Conservation (phyloP, 1,284 basidiomycete species). For the Omphalotus olearius region DNA sequence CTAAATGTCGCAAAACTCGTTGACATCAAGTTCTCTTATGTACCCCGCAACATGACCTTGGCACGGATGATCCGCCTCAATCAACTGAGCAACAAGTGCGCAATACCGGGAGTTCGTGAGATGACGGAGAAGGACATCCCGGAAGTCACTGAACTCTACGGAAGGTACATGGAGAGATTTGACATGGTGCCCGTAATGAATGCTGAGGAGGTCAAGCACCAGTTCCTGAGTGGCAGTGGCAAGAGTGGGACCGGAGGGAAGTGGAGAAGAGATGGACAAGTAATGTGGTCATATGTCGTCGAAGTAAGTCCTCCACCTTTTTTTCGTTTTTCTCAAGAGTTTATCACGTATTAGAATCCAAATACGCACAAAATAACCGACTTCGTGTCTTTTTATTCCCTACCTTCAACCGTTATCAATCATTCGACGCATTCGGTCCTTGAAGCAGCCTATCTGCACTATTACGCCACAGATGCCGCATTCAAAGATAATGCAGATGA, state of each 20-base stretch:
- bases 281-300: constrained; percentile 96
- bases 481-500: constrained; percentile 57
- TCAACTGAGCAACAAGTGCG: constrained; percentile 56
- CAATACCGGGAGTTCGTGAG: constrained; percentile 72
- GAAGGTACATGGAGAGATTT: constrained; percentile 83
- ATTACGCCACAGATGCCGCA: constrained; percentile 75
- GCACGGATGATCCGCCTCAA: constrained; percentile 81
- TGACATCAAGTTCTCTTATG: constrained; percentile 86
- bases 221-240: constrained; percentile 82
- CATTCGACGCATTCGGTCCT: constrained; percentile 60
- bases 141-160: constrained; percentile 72
- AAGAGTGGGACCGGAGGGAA: constrained; percentile 41
- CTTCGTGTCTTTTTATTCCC: constrained; percentile 94
- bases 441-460: constrained; percentile 91
- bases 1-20: constrained; percentile 92
- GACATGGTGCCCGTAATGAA: constrained; percentile 79
- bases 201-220: constrained; percentile 82
- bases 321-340: neutral
- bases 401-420: constrained; percentile 88
- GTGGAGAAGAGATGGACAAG: constrained; percentile 69
- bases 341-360: constrained; percentile 56
- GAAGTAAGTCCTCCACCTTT: constrained; percentile 56
- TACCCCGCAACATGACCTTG: constrained; percentile 81
- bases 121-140: constrained; percentile 82
- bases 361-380: constrained; percentile 85